phyloP scores from a whole-genome alignment of 2,329 filamentous ascomycete genomes.

The Xylariaceae sp. region DNA sequence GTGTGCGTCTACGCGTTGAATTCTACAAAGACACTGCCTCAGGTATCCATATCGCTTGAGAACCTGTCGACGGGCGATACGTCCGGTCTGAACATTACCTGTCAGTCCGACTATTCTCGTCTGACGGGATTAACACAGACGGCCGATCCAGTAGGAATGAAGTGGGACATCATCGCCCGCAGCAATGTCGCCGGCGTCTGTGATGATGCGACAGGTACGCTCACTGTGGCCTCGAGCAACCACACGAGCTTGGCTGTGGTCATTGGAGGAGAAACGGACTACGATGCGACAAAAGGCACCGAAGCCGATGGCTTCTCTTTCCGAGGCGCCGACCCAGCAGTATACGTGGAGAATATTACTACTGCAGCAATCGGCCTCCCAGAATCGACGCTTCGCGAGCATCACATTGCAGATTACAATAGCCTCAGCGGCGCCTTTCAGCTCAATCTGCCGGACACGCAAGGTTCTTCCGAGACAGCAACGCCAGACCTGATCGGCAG shows the following conservation, averaged over 20 bases:
- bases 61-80: constrained; percentile 30
- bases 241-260: constrained; percentile 33
- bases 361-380: constrained; percentile 29
- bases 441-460: constrained; percentile 40
- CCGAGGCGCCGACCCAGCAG: constrained; percentile 40
- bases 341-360: constrained; percentile 31
- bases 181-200: constrained; percentile 2
- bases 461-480: constrained; percentile 34
- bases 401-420: constrained; percentile 39
- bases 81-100: constrained; percentile 1
- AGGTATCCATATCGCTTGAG: constrained; percentile 35
- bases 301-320: constrained; percentile 40
- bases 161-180: constrained; percentile 7
- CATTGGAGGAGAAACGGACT: constrained; percentile 43
- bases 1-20: constrained; percentile 26
- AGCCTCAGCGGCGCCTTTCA: constrained; percentile 34
- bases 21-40: constrained; percentile 29
- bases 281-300: constrained; percentile 45
- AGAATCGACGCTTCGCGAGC: constrained; percentile 25
- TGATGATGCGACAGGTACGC: constrained; percentile 10
- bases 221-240: constrained; percentile 23
- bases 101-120: constrained; percentile 1
- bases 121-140: constrained; percentile 6
- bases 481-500: constrained; percentile 29
- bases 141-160: constrained; percentile 9